Evolutionary conservation across 139 green algal species (phyloP), one percentile per base, ranked within the genome.

Genomic region (Chlamydomonas eustigma): DNA sequence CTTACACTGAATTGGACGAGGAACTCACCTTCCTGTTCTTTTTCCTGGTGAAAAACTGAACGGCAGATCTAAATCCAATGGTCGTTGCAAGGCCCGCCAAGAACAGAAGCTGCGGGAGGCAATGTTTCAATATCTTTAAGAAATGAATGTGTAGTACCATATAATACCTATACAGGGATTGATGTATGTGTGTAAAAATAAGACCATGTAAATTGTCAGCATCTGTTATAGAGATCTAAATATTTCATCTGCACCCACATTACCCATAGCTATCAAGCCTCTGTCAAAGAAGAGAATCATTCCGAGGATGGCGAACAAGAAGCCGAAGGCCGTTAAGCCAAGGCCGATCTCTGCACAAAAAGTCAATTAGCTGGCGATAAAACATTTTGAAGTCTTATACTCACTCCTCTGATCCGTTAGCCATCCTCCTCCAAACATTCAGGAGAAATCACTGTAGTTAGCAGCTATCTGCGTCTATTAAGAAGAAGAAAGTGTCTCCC

Each of bases 281-380:
- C 88, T 90, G 77, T 99, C 95, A 81, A 99, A 98, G 78, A 99
- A 95, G 64, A 99, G 90, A 0, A 99, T 39, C 33, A 98, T 90
- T 2, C 95, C 95, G 2, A 99, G 83, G 22, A 97, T 82, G 2
- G 88, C 90, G 83, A 99, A 99, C 0, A 98, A 72, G 18, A 97
- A 80, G 22, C 95, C 95, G 81, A 98, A 95, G 28, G 79, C 91
- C 4, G 94, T 98, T 2, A 99, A 81, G 31, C 93, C 95, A 50
- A 99, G 89, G 8, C 95, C 95, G 39, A 99, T 98, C 78, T 98
- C 95, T 99, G 92, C 83, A 58, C 44, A 58, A 28, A 58, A 58
- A 58, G 44, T 58, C 18, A 58, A 2, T 6, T 2, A 4, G 44
- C 12, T 12, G 44, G 44, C 18, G 44, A 1, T 3, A 37, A 25